Base-by-base conservation (phyloP, 306 rosid genomes). In the Fragaria iinumae region DNA sequence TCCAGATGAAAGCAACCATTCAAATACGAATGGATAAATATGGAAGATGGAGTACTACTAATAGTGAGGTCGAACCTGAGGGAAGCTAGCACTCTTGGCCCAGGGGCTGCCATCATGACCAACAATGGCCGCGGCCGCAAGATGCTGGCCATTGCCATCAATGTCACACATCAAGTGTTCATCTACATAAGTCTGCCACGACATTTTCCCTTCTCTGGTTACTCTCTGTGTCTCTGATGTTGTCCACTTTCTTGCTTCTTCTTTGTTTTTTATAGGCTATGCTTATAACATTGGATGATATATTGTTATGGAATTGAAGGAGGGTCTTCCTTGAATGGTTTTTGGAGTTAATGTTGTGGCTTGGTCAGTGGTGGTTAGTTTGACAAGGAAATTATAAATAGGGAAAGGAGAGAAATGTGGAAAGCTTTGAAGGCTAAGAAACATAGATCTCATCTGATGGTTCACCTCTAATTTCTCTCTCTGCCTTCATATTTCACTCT, bases 91-190 rank as follows among this genome's bases (percentile, higher is more conserved):
- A 79, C 97, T 93, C 82, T 93, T 96, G 47, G 98, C 98, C 98
- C 98, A 93, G 11, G 90, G 75, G 47, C 96, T 86, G 69, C 97
- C 96, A 45, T 93, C 98, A 57, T 71, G 93, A 53, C 97, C 96
- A 52, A 92, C 5, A 50, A 93, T 91, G 81, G 98, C 97, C n/a
- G 98, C 71, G 49, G 97, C 85, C 13, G 87, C 0, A 83, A 93
- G 98, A 55, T 84, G 88, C 25, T 91, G 91, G 49, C 97, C 93
- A 0, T 87, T 84, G 80, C 94, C 97, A 32, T 94, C 98, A 16
- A 89, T 87, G 69, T 93, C 98, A 78, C 98, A 93, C 97, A 93
- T 90, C 97, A 93, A 85, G 77, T 93, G 98, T 0, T 93, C 98
- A 73, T 93, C 98, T 1, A 93, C 98, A 53, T 93, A 93, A 2